A percentile compares a stretch with the other conserved stretches of the same genome.
Conservation (phyloP, 371 early-diverging fungal species). For the Amoeboaphelidium occidentale region DNA sequence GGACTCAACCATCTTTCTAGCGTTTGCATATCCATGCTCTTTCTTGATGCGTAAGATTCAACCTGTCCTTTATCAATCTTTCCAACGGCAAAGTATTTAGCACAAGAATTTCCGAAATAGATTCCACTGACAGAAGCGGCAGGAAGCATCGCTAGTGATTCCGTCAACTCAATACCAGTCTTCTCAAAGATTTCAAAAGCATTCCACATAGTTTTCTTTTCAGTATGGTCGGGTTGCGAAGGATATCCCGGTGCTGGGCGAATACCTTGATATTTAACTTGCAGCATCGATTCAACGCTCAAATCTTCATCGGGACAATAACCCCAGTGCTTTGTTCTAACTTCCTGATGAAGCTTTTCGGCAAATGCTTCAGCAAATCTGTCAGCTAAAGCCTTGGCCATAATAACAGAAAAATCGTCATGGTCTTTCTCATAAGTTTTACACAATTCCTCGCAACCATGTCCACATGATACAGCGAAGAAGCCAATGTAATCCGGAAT, state of each 20-base stretch:
- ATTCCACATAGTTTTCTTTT: constrained; percentile 72
- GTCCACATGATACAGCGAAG: constrained; percentile 69
- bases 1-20: constrained; percentile 65
- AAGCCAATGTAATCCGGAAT: constrained; percentile 61
- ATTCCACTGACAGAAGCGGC: constrained; percentile 60
- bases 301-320: constrained; percentile 49
- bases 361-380: constrained; percentile 77
- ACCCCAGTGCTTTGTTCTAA: constrained; percentile 63
- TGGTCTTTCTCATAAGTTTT: constrained; percentile 37
- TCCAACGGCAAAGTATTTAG: constrained; percentile 76
- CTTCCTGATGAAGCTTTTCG: constrained; percentile 57
- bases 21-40: constrained; percentile 31
- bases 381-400: constrained; percentile 79
- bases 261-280: constrained; percentile 73
- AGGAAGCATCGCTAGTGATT: constrained; percentile 71
- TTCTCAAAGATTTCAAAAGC: constrained; percentile 38
- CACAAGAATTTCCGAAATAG: constrained; percentile 42
- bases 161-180: constrained; percentile 60
- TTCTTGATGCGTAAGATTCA: constrained; percentile 47
- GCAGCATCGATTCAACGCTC: constrained; percentile 44
- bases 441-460: constrained; percentile 58
- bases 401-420: constrained; percentile 68
- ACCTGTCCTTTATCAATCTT: constrained; percentile 70
- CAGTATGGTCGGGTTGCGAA: constrained; percentile 64
- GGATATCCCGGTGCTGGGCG: constrained; percentile 79